Conservation (phyloP, 2,329 filamentous ascomycete genomes). For the Chaetomiaceae sp. region DNA sequence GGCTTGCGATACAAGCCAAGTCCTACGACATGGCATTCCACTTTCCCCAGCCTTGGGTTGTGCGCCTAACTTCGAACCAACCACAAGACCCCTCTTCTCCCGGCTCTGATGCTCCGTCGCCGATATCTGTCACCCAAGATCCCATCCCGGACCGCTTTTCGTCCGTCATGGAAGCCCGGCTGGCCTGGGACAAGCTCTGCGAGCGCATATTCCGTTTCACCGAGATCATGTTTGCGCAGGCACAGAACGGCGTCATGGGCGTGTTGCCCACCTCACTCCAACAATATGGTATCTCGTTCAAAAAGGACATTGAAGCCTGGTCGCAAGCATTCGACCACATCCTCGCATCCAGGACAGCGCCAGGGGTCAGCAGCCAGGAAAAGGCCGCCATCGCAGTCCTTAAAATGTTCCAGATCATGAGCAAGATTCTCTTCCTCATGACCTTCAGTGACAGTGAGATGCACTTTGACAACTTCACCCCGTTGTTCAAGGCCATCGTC, state of each 20-base stretch:
- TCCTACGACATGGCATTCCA: slow-evolving; percentile 66
- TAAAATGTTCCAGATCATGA: slow-evolving; percentile 59
- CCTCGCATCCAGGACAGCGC: slow-evolving; percentile 44
- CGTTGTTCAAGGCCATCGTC: slow-evolving; percentile 51
- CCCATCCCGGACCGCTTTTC: slow-evolving; percentile 44
- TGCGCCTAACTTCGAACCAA: slow-evolving; percentile 42
- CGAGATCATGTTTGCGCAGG: slow-evolving; percentile 47
- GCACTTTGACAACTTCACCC: slow-evolving; percentile 51
- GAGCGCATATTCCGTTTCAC: slow-evolving; percentile 55
- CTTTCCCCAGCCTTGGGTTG: slow-evolving; percentile 58
- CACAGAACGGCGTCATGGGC: slow-evolving; percentile 48
- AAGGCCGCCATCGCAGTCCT: slow-evolving; percentile 56
- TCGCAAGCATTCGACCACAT: slow-evolving; percentile 52
- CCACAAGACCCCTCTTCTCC: slow-evolving; percentile 37
- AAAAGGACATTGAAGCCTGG: slow-evolving; percentile 50
- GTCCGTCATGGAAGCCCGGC: slow-evolving; percentile 49
- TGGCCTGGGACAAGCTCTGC: slow-evolving; percentile 52
- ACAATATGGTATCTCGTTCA: slow-evolving; percentile 45
- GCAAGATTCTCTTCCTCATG: slow-evolving; percentile 53
- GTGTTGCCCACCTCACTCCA: slow-evolving; percentile 46
- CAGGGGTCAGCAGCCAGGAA: slow-evolving; percentile 48
- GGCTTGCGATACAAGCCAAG: slow-evolving; percentile 60
- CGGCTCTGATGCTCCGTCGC: slow-evolving; percentile 40
- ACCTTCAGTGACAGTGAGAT: slow-evolving; percentile 55
- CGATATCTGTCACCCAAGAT: slow-evolving; percentile 35